Base-by-base conservation (phyloP, 345 rosid species). In the Noccaea caerulescens region DNA sequence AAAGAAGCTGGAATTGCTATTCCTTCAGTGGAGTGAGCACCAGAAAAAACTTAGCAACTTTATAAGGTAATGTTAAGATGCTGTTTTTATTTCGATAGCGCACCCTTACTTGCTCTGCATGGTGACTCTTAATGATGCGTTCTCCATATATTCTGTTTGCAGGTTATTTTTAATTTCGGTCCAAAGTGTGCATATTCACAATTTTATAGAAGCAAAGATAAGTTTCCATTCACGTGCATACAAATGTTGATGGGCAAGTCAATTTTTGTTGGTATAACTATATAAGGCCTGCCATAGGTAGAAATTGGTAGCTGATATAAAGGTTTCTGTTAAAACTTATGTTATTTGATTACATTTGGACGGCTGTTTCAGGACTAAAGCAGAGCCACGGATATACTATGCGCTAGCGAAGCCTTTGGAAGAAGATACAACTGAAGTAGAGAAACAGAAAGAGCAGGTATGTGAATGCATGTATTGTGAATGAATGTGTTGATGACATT, bases 161-260 rank as follows among this genome's bases (percentile, higher is more conserved):
- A 94, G 98, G 96, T 94, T 94, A 88, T 79, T 87, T 91, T 91
- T 88, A 84, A 82, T 84, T 93, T 87, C 86, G 92, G 99, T 94
- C 97, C 87, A 84, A 84, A 88, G 98, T 91, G 84, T 94, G 89
- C 93, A 88, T 89, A 89, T 89, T 89, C 92, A 88, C 93, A 91
- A 83, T 91, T 89, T 89, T 89, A 81, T 87, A 86, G 86, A 84
- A 84, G 81, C 88, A 72, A 86, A 89, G 93, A 91, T 93, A 91
- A 94, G 99, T 94, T 89, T 91, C 89, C 68, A 61, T 87, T 85
- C 88, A 84, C 72, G 88, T 86, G 83, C 78, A 86, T 79, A 79
- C 79, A 77, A 78, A 81, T 81, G 83, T 79, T 85, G 82, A 77
- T 66, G 69, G 59, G 79, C 55, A 60, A 66, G 58, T 74, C 68